These are phyloP conservation scores for Phytophthora constricta DNA, from an alignment of 352 stramenopile species.

Conservation along the genomic window DNA sequence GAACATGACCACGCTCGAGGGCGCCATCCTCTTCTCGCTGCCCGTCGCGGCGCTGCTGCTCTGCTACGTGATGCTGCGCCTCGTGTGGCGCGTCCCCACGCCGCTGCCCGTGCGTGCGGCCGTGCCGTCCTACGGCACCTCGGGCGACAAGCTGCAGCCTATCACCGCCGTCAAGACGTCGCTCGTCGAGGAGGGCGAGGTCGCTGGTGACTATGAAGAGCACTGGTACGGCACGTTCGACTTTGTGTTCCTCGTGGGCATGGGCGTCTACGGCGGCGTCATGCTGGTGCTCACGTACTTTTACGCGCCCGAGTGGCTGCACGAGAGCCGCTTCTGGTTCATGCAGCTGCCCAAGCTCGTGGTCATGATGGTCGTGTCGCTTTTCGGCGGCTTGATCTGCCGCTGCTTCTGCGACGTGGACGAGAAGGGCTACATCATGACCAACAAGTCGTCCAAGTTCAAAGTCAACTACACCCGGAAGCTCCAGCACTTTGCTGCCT, in stretches of 20 bases:
- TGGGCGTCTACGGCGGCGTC: slow-evolving; percentile 53
- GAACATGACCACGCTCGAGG: slow-evolving; percentile 48
- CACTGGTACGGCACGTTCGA: slow-evolving; percentile 65
- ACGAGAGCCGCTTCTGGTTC: slow-evolving; percentile 63
- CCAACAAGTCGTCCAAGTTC: slow-evolving; percentile 82
- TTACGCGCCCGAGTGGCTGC: slow-evolving; percentile 66
- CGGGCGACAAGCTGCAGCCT: slow-evolving; percentile 44
- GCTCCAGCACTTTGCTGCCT: slow-evolving; percentile 84
- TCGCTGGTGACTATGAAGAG: slow-evolving; percentile 63
- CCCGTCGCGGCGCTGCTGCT: slow-evolving; percentile 55
- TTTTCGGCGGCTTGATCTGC: slow-evolving; percentile 76
- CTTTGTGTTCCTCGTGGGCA: slow-evolving; percentile 66
- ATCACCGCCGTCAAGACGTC: slow-evolving; percentile 58
- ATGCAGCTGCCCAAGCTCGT: slow-evolving; percentile 72
- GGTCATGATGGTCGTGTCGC: slow-evolving; percentile 79
- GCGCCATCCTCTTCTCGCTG: slow-evolving; percentile 47
- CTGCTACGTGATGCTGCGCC: slow-evolving; percentile 68
- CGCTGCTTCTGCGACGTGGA: slow-evolving; percentile 84
- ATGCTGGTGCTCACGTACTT: slow-evolving; percentile 68
- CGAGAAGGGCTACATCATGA: slow-evolving; percentile 86
- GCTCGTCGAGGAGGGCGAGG: slow-evolving; percentile 67
- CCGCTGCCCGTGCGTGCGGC: slow-evolving; percentile 46
- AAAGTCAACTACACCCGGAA: slow-evolving; percentile 92
- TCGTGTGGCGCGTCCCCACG: slow-evolving; percentile 65
- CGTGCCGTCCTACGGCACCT: slow-evolving; percentile 51